Percentiles rank a stretch among this genome's conserved stretches.
Evolutionary conservation across 768 basidiomycete species (phyloP).

Genomic region (Favolaschia claudopus): DNA sequence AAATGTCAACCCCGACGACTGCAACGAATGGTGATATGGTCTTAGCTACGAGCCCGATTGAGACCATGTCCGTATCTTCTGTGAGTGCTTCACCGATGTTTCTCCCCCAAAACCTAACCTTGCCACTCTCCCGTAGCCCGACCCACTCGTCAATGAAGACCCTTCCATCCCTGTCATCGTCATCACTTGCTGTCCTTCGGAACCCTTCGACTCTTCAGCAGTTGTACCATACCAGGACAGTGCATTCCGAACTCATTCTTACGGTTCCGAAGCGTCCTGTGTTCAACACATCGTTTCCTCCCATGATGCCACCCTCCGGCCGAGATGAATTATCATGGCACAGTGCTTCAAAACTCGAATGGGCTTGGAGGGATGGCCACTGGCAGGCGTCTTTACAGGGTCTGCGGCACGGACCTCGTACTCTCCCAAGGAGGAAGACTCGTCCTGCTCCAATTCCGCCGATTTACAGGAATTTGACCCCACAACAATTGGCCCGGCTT

Average conservation of each 20-base stretch:
- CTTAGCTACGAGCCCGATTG: too few species aligned
- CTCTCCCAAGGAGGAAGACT: slow-evolving; percentile 47
- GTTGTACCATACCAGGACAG: slow-evolving; percentile 63
- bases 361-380: slow-evolving; percentile 61
- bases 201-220: slow-evolving; percentile 48
- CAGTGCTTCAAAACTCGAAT: slow-evolving; percentile 45
- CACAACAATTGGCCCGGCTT: too few species aligned
- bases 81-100: too few species aligned
- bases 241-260: slow-evolving; percentile 57
- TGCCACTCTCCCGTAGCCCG: not conserved
- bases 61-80: too few species aligned
- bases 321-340: too few species aligned
- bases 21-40: too few species aligned
- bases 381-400: slow-evolving; percentile 59
- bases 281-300: slow-evolving; percentile 58
- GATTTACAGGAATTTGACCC: too few species aligned
- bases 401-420: slow-evolving; percentile 34
- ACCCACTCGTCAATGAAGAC: slow-evolving; percentile 39
- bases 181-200: slow-evolving; percentile 54
- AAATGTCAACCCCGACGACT: too few species aligned
- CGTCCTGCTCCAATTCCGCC: too few species aligned
- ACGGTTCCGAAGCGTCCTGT: slow-evolving; percentile 56
- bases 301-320: slow-evolving; percentile 37
- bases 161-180: slow-evolving; percentile 56
- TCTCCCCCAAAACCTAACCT: too few species aligned